Percentiles rank a stretch among this genome's conserved stretches.
Evolutionary conservation across 345 rosid genomes (phyloP).

Genomic region (Turnera subulata): DNA sequence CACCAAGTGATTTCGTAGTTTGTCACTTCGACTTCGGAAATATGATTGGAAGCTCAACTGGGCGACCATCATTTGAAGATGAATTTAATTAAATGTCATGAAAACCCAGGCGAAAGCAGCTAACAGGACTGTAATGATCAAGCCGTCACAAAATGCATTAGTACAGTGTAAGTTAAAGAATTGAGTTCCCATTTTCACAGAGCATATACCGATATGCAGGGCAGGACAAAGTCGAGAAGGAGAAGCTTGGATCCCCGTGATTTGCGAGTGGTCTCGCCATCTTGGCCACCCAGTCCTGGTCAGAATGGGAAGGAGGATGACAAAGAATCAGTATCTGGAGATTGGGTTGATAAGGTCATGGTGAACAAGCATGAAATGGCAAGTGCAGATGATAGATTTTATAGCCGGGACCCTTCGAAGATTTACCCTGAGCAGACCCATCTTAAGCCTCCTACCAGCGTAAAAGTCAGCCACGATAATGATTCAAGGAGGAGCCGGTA

Average conservation of each 20-base stretch:
- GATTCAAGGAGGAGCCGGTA: conserved; percentile 39
- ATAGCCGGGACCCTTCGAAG: conserved; percentile 30
- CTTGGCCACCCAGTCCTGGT: conserved; percentile 15
- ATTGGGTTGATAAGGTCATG: conserved; percentile 34
- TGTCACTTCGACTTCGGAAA: too few relatives aligned
- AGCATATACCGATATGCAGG: conserved; percentile 8
- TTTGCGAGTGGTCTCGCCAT: conserved; percentile 13
- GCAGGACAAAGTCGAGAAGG: conserved; percentile 13
- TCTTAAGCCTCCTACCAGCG: conserved; percentile 23
- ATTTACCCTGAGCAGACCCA: conserved; percentile 35
- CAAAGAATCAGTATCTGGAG: conserved; percentile 15
- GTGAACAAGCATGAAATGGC: conserved; percentile 30
- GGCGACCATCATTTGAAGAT: too few relatives aligned
- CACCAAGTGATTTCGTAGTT: too few relatives aligned
- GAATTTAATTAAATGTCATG: too few relatives aligned
- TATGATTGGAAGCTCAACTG: too few relatives aligned
- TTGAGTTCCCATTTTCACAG: too few relatives aligned
- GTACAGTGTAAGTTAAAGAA: too few relatives aligned
- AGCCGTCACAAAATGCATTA: too few relatives aligned
- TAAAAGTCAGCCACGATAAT: conserved; percentile 42
- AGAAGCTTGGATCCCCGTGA: conserved; percentile 29
- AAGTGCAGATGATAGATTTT: conserved; percentile 36
- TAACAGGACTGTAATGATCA: too few relatives aligned
- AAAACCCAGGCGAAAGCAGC: too few relatives aligned
- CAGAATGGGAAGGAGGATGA: conserved; percentile 27